These are phyloP conservation scores for Salix viminalis DNA, from an alignment of 345 rosid genomes.

Conservation along the genomic window DNA sequence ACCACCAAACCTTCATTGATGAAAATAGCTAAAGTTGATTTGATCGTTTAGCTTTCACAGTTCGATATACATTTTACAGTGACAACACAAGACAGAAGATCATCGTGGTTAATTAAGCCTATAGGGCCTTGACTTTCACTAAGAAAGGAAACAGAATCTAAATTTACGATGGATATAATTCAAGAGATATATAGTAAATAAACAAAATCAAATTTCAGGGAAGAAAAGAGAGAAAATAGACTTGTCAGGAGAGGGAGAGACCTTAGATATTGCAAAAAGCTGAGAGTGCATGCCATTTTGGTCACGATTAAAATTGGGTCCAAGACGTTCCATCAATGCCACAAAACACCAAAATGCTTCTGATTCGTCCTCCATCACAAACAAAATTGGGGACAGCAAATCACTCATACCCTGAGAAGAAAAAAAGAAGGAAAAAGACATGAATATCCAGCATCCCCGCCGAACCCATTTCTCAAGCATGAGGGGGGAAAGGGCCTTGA, in stretches of 20 bases:
- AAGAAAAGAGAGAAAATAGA: not conserved
- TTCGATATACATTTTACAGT: conserved; percentile 1
- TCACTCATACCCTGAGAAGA: conserved; percentile 93
- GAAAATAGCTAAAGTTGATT: no score
- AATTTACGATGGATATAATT: not conserved
- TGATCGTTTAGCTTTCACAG: not conserved
- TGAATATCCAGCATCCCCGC: not conserved
- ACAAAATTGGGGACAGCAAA: conserved; percentile 83
- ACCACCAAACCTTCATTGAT: not conserved
- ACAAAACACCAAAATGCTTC: conserved; percentile 98
- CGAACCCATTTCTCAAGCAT: not conserved
- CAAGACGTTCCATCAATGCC: conserved; percentile 92
- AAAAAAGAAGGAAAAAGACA: not conserved
- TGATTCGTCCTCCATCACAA: conserved; percentile 80
- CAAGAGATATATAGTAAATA: not conserved
- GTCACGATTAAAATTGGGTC: conserved; percentile 96
- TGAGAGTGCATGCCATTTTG: conserved; percentile 98
- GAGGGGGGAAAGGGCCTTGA: not conserved
- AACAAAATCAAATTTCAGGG: not conserved
- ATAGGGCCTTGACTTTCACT: not conserved
- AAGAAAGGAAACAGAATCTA: not conserved
- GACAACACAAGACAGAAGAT: not conserved
- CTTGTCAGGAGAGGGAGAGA: conserved; percentile 18
- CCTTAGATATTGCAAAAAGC: conserved; percentile 95
- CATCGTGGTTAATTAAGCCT: not conserved